Conservation (phyloP, 495 filamentous ascomycete species). For the Extremus antarcticus region DNA sequence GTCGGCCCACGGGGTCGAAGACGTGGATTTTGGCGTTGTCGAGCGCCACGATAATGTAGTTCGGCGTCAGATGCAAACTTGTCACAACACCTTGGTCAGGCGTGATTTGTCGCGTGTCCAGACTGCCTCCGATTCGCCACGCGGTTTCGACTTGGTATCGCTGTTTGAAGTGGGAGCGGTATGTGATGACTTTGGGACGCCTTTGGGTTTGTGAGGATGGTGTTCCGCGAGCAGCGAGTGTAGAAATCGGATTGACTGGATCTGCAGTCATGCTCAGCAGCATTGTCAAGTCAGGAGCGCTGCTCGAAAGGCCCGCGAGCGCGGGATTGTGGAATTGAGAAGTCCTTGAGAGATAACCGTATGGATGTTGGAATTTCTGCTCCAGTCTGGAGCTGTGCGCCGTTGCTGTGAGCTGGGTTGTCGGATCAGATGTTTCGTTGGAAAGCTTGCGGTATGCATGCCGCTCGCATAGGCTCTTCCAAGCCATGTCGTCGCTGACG, state of each 20-base stretch:
- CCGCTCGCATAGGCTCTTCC: slow-evolving; percentile 92
- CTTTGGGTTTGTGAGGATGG: slow-evolving; percentile 13
- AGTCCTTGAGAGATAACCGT: slow-evolving; percentile 6
- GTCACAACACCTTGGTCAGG: slow-evolving; percentile 96
- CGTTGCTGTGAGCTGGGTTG: slow-evolving; percentile 25
- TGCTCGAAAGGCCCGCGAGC: slow-evolving; percentile 19
- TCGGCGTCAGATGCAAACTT: slow-evolving; percentile 82
- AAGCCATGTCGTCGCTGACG: slow-evolving; percentile 89
- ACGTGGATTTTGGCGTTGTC: slow-evolving; percentile 99
- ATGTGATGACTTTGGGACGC: slow-evolving; percentile 47
- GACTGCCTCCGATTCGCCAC: slow-evolving; percentile 79
- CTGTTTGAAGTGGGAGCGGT: slow-evolving; percentile 95
- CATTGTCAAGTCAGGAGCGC: slow-evolving; percentile 21
- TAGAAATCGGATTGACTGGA: slow-evolving; percentile 4
- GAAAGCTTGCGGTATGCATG: slow-evolving; percentile 66
- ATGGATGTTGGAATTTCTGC: slow-evolving; percentile 5
- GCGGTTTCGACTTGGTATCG: slow-evolving; percentile 93
- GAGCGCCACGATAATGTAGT: slow-evolving; percentile 93
- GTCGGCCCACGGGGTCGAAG: slow-evolving; percentile 81
- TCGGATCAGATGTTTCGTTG: slow-evolving; percentile 60
- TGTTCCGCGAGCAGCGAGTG: slow-evolving; percentile 4
- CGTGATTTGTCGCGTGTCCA: slow-evolving; percentile 71
- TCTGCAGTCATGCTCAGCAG: slow-evolving; percentile 15
- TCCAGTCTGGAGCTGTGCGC: not conserved
- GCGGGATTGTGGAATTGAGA: slow-evolving; percentile 9